Evolutionary conservation across 495 filamentous ascomycete species (phyloP).

Genomic region (Aspergillus coremiiformis): DNA sequence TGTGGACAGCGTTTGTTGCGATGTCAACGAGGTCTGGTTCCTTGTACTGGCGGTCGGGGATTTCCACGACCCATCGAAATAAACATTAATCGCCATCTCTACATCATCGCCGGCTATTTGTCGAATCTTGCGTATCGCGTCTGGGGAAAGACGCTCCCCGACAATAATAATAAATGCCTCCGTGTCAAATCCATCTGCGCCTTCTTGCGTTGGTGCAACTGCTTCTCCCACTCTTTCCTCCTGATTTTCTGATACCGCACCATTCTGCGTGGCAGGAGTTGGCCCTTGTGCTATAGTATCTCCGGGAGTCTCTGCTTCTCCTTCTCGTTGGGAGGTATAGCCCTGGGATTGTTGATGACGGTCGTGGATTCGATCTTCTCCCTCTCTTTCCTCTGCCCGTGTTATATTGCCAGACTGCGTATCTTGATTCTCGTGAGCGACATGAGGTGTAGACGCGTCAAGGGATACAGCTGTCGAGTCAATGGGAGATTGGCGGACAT

Average conservation of each 20-base stretch:
- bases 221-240: background rate
- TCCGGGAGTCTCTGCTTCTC: background rate
- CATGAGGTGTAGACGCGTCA: slow-evolving; percentile 21
- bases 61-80: slow-evolving; percentile 91
- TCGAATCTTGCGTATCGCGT: slow-evolving; percentile 45
- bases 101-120: slow-evolving; percentile 55
- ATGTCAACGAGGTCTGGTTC: slow-evolving; percentile 7
- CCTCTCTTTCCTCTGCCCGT: background rate
- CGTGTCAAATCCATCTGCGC: slow-evolving; percentile 51
- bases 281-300: background rate
- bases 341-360: background rate
- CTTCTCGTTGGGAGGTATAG: background rate
- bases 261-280: background rate
- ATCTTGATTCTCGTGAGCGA: background rate
- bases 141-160: slow-evolving; percentile 52
- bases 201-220: background rate
- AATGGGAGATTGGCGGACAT: slow-evolving; percentile 2
- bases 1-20: slow-evolving; percentile 8
- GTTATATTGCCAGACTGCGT: background rate
- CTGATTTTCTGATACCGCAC: background rate
- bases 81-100: slow-evolving; percentile 72
- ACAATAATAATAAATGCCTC: slow-evolving; percentile 63
- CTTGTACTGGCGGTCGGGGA: slow-evolving; percentile 18
- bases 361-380: background rate
- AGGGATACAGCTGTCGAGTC: background rate